Base-by-base conservation (phyloP, 2,329 filamentous ascomycete species). In the Pestalotiopsis sp. region DNA sequence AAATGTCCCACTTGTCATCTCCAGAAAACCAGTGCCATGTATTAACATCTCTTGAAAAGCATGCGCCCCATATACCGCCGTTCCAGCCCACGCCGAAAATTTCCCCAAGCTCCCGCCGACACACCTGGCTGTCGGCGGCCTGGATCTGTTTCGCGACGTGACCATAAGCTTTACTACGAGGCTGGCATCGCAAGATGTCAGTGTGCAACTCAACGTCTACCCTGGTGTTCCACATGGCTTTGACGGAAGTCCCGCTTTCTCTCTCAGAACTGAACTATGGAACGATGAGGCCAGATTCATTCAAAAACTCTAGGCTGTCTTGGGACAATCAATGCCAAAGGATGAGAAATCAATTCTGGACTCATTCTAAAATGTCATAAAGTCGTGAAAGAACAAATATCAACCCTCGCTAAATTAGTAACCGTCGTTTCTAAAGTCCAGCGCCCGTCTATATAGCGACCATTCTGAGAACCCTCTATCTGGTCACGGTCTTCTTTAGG, bases 101-200 rank as follows among this genome's bases (percentile, higher is more conserved):
- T 39, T 73, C 17, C 57, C 24, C 17, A 66, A 65, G 4, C 63
- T 73, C 14, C 70, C 70, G 24, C 63, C 68, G 14, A 62, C 71
- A 4, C 64, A 67, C 30, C 62, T 73, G 13, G 67, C 68, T 3
- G 68, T 72, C 6, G 68, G 71, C 1, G 52, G 55, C 4, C 44
- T 71, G 13, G 71, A 73, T 55, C 30, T 72, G 14, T 73, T 73
- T 63, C 68, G 61, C 13, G 68, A 70, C 17, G 71, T 69, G 66
- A 56, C 63, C 10, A 40, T 66, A 14, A 61, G 59, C 2, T 73
- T 66, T 39, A 69, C 70, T 17, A 59, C 22, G 11, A 59, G 67
- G 44, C 35, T 73, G 17, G 48, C 64, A 14, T 26, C 48, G 22
- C 66, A 65, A 5, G 66, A 66, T 11, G 67, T 73, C 2, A 48